phyloP scores from a whole-genome alignment of 768 basidiomycete genomes.

The Coprinopsis cinerea region DNA sequence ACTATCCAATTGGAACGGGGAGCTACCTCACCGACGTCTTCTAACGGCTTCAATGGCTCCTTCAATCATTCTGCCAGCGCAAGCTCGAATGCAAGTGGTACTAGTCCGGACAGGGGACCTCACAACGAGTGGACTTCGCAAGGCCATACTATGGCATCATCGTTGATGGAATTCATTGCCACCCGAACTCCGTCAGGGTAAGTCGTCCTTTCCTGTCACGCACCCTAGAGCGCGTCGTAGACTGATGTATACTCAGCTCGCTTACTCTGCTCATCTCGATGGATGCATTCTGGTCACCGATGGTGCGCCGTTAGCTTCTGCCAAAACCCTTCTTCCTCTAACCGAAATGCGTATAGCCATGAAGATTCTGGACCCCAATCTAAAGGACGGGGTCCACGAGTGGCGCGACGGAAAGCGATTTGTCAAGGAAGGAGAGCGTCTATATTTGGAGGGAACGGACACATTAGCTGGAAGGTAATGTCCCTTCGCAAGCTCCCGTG shows the following conservation, averaged over 20 bases:
- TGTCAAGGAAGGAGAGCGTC: constrained; percentile 73
- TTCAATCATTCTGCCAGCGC: background rate
- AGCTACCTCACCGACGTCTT: background rate
- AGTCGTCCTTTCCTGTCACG: constrained; percentile 19
- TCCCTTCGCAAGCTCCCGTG: background rate
- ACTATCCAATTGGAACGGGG: background rate
- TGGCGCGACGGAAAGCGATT: constrained; percentile 84
- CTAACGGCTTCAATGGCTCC: background rate
- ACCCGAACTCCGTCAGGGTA: constrained; percentile 85
- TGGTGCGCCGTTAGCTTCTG: constrained; percentile 43
- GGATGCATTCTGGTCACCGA: constrained; percentile 89
- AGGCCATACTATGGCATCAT: constrained; percentile 87
- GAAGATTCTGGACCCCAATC: constrained; percentile 80
- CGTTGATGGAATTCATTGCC: constrained; percentile 87
- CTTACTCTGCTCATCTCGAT: constrained; percentile 77
- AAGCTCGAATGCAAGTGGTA: constrained; percentile 10
- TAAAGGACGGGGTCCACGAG: constrained; percentile 78
- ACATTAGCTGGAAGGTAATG: constrained; percentile 82
- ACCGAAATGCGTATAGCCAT: constrained; percentile 48
- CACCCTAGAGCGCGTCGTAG: background rate
- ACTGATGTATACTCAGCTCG: constrained; percentile 44
- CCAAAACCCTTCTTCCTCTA: background rate
- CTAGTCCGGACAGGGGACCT: constrained; percentile 12
- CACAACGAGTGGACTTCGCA: constrained; percentile 31
- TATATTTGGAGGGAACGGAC: constrained; percentile 79